Conservation (phyloP, 1,284 basidiomycete species). For the Apiotrichum domesticum region DNA sequence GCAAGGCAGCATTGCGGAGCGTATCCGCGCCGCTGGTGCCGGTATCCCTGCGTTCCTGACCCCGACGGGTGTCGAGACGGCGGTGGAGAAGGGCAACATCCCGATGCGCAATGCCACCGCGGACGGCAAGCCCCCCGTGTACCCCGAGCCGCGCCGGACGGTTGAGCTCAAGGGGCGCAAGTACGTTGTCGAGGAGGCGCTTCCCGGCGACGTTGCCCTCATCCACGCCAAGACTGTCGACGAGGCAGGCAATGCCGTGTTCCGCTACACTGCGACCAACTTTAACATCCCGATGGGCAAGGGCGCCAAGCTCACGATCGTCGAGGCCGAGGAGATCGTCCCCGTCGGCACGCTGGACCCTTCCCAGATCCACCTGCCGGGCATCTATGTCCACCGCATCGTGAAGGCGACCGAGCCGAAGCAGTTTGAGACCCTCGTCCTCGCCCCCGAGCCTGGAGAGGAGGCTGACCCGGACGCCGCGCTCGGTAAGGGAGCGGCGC, state of each 20-base stretch:
- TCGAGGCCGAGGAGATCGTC: constrained; percentile 86
- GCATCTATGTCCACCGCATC: constrained; percentile 77
- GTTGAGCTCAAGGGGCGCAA: constrained; percentile 69
- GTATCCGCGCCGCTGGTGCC: constrained; percentile 80
- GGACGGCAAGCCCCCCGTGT: constrained; percentile 40
- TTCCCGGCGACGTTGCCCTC: constrained; percentile 78
- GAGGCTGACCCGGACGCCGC: constrained; percentile 45
- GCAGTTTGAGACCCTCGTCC: constrained; percentile 65
- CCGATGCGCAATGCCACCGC: constrained; percentile 68
- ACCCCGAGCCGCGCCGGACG: constrained; percentile 62
- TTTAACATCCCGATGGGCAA: constrained; percentile 81
- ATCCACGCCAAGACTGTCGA: constrained; percentile 89
- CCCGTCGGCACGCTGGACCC: constrained; percentile 73
- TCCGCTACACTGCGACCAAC: constrained; percentile 78
- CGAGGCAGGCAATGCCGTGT: constrained; percentile 71
- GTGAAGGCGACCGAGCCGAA: constrained; percentile 67
- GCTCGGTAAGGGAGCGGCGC: constrained; percentile 52
- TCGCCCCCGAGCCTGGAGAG: constrained; percentile 51
- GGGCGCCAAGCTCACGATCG: constrained; percentile 78
- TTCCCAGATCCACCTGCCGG: constrained; percentile 73
- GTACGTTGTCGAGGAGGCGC: constrained; percentile 77
- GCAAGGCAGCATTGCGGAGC: constrained; percentile 70
- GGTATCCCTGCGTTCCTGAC: constrained; percentile 94
- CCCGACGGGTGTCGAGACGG: constrained; percentile 81
- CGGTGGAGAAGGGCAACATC: constrained; percentile 62